These are phyloP conservation scores for Gentiana straminea DNA, from an alignment of 257 asterid species.

Conservation along the genomic window DNA sequence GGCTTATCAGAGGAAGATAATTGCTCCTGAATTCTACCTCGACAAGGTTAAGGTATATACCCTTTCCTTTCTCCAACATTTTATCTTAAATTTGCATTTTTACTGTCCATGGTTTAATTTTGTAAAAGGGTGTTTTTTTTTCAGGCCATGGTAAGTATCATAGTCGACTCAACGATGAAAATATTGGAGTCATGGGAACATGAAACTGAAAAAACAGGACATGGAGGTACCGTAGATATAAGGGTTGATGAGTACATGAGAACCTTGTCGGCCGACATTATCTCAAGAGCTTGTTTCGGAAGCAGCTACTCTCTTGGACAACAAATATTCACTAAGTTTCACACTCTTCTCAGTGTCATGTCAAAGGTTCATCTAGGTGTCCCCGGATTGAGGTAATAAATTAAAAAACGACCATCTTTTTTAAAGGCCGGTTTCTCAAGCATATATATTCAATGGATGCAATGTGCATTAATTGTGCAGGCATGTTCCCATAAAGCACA, in stretches of 20 bases:
- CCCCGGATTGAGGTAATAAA: slow-evolving; percentile 55
- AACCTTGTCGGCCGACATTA: slow-evolving; percentile 59
- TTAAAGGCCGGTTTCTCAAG: neutral
- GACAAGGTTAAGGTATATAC: slow-evolving; percentile 53
- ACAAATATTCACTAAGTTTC: slow-evolving; percentile 48
- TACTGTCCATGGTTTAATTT: neutral
- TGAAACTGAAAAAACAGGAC: slow-evolving; percentile 16
- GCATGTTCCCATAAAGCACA: slow-evolving; percentile 50
- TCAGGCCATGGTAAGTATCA: slow-evolving; percentile 45
- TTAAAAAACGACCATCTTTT: too few species aligned
- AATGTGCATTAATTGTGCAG: slow-evolving; percentile 22
- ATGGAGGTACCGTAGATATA: slow-evolving; percentile 26
- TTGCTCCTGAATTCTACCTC: slow-evolving; percentile 61
- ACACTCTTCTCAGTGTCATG: slow-evolving; percentile 39
- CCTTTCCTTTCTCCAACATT: neutral
- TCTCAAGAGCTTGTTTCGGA: slow-evolving; percentile 73
- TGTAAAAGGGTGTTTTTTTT: neutral
- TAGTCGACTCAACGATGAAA: slow-evolving; percentile 45
- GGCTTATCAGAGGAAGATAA: slow-evolving; percentile 57
- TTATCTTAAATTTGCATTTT: neutral
- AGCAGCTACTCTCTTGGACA: slow-evolving; percentile 49
- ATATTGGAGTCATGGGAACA: slow-evolving; percentile 49
- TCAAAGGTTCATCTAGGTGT: slow-evolving; percentile 47
- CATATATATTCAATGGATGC: slow-evolving; percentile 8
- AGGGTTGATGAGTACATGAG: slow-evolving; percentile 47